A percentile compares a stretch with the other conserved stretches of the same genome.
Evolutionary conservation across 2,329 filamentous ascomycete genomes (phyloP).

Genomic region (Verticillium dahliae): DNA sequence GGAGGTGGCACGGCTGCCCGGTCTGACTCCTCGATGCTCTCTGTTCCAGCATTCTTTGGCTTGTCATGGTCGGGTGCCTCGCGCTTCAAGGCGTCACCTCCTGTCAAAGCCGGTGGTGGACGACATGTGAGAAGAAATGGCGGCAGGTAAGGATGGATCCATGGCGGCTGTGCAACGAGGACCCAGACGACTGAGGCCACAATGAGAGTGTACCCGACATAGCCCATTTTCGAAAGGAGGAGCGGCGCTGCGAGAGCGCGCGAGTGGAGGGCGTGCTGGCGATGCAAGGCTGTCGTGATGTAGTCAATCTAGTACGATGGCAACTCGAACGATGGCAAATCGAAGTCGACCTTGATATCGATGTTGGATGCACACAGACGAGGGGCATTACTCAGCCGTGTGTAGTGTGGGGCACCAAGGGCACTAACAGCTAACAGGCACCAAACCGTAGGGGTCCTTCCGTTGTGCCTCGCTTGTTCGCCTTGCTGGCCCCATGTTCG

Average conservation of each 20-base stretch:
- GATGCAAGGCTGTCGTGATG: neutral
- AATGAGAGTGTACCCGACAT: constrained; percentile 56
- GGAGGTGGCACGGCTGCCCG: constrained; percentile 30
- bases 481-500: no score
- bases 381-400: neutral
- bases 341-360: neutral
- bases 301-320: neutral
- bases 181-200: constrained; percentile 54
- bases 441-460: neutral
- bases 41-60: neutral
- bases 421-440: neutral
- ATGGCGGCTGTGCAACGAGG: constrained; percentile 44
- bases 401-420: neutral
- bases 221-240: constrained; percentile 34
- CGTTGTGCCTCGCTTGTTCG: no score
- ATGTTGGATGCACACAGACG: neutral
- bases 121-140: constrained; percentile 22
- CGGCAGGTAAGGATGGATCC: constrained; percentile 39
- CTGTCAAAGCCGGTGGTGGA: neutral
- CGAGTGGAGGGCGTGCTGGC: neutral
- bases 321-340: neutral
- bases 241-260: neutral
- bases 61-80: neutral
- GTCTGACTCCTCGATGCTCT: constrained; percentile 12
- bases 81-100: neutral